Base-by-base conservation (phyloP, 2,329 filamentous ascomycete genomes). In the Aspergillus sp. region DNA sequence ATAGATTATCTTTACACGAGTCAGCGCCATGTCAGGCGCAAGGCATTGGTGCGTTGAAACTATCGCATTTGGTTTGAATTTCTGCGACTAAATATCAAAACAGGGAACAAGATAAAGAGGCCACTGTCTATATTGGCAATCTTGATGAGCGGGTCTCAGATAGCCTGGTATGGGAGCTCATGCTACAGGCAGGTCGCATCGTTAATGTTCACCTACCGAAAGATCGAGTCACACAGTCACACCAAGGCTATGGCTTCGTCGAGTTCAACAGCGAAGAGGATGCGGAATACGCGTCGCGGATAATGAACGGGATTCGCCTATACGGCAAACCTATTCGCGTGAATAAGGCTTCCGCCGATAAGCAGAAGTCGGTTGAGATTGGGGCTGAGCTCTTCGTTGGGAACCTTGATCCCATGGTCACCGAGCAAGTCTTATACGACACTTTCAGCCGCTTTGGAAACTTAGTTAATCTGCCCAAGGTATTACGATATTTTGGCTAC, bases 231-330 rank as follows among this genome's bases (percentile, higher is more conserved):
- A 97, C 95, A 47, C 92, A 97, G 72, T 89, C 88, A 57, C 95
- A 99, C 76, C 95, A 98, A 78, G 95, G 95, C 67, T 99, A 97
- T 81, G 95, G 95, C 68, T 99, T 99, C 77, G 95, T 99, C 76
- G 95, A 99, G 77, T 99, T 97, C 76, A 93, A 92, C 71, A 93
- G 90, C 66, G 92, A 96, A 73, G 88, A 92, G 70, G 95, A 97
- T 76, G 95, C 95, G 68, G 95, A 98, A 74, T 99, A 99, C 79
- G 93, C 95, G 21, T 90, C 92, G 67, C 89, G 93, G 72, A 91
- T 97, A 66, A 96, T 98, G 90, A 98, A 98, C 78, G 91, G 93
- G 72, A 89, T 98, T 65, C 89, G 93, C 60, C 81, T 99, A 23
- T 96, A 90, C 76, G 93, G 93, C 64, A 98, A 97, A 75, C 92